Percentiles rank a stretch among this genome's conserved stretches.
These are phyloP conservation scores for Coemansia umbellata DNA, from an alignment of 192 early-diverging fungal species.

Conservation along the genomic window DNA sequence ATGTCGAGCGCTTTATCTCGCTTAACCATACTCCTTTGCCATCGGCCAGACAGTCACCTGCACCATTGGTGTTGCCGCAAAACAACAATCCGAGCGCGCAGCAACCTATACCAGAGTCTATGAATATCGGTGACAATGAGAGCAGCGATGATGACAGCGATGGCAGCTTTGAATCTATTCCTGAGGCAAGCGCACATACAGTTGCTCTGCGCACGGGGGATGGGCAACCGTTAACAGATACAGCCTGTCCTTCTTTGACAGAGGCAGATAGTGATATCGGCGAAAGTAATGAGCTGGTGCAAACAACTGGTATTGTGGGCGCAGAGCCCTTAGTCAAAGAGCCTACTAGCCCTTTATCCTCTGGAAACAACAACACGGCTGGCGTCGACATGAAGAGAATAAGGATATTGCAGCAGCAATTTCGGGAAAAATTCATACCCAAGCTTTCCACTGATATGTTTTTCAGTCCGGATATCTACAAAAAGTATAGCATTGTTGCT, in stretches of 20 bases:
- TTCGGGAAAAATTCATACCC: constrained; percentile 13
- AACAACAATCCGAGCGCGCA: not conserved
- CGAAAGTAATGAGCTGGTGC: too few species aligned
- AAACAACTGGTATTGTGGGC: too few species aligned
- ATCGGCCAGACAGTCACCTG: constrained; percentile 33
- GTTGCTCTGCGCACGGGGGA: too few species aligned
- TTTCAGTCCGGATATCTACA: constrained; percentile 28
- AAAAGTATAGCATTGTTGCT: constrained; percentile 24
- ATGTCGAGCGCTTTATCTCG: constrained; percentile 43
- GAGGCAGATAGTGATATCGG: too few species aligned
- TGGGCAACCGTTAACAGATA: too few species aligned
- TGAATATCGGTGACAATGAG: constrained; percentile 5
- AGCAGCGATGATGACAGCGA: constrained; percentile 33
- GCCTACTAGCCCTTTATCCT: too few species aligned
- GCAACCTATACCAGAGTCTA: not conserved
- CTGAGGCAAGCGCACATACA: not conserved
- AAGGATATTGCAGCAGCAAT: constrained; percentile 12
- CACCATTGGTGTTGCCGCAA: not conserved
- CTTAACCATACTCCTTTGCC: constrained; percentile 31
- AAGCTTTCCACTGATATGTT: constrained; percentile 17
- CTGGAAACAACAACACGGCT: too few species aligned
- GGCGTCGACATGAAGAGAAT: constrained; percentile 10
- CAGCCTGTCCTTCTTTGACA: too few species aligned
- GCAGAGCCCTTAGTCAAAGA: too few species aligned
- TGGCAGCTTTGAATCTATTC: constrained; percentile 31